phyloP scores from a whole-genome alignment of 129 eudicot genomes.

The Flaveria bidentis region DNA sequence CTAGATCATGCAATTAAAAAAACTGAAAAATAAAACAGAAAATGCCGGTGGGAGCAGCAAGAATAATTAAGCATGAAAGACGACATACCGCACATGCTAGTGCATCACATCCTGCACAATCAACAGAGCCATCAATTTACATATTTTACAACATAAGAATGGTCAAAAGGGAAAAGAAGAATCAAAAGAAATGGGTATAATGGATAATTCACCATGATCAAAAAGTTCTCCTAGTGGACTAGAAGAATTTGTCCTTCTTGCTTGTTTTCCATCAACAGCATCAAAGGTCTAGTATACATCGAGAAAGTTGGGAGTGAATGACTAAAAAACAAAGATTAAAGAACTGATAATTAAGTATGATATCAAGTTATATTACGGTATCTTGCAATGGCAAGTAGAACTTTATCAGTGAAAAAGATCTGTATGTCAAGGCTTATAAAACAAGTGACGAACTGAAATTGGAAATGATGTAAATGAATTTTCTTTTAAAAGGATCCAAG shows the following conservation, averaged over 20 bases:
- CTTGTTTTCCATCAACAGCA: conserved; percentile 99
- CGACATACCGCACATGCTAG: conserved; percentile 90
- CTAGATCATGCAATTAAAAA: conserved; percentile 39
- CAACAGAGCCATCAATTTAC: conserved; percentile 20
- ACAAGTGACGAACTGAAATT: neutral
- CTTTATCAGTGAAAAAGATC: neutral
- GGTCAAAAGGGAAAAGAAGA: neutral
- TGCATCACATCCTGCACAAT: conserved; percentile 90
- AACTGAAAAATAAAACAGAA: neutral
- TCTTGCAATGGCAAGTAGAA: neutral
- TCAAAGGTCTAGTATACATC: conserved; percentile 75
- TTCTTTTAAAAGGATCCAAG: conserved; percentile 4
- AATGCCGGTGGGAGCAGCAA: conserved; percentile 7
- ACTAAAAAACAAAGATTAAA: neutral
- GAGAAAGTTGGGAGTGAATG: conserved; percentile 25
- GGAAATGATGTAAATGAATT: neutral
- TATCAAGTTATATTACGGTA: neutral
- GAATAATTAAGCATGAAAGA: conserved; percentile 7
- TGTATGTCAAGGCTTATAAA: conserved; percentile 1
- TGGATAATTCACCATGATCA: conserved; percentile 67
- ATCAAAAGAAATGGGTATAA: neutral
- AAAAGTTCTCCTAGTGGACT: conserved; percentile 99
- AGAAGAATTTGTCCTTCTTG: conserved; percentile 94
- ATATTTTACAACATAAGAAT: conserved; percentile 19
- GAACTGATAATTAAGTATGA: neutral